Base-by-base conservation (phyloP, 768 basidiomycete species). In the Hericium alpestre region DNA sequence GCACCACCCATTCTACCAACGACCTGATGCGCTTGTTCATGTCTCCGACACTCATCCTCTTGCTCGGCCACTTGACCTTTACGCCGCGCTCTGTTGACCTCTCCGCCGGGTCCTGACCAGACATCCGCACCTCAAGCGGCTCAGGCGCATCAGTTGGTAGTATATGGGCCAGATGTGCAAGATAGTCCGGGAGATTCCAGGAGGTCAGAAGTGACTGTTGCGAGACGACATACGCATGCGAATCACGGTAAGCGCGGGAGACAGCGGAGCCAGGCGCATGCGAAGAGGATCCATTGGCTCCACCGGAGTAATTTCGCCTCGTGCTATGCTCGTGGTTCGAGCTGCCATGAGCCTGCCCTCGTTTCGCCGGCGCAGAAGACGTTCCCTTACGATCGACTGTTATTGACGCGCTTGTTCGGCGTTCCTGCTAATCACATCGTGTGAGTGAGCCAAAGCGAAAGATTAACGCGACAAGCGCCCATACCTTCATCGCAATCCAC, bases 21-120 rank as follows among this genome's bases (percentile, higher is more conserved):
- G 86, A 82, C 38, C 90, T 78, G 22, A 95, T 90, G 23, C 95
- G 84, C 73, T 96, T 96, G 70, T 92, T 90, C 92, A 98, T 95
- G 69, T 97, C 95, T 18, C 85, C 87, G n/a, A 95, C 86, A 63
- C 93, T 96, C 81, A 86, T 93, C 53, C 95, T 80, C 72, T 94
- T 93, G 62, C 83, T 83, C 1, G 94, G 95, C 87, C 91, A 98
- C 65, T 90, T 87, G 57, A 96, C 86, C 69, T 90, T 87, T 13
- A 90, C 87, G 9, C 88, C 88, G 50, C 89, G 76, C 66, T 91
- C 86, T 67, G 79, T 75, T 9, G 78, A 82, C 62, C 76, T 74
- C 56, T 86, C 84, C n/a, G 76, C 63, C 54, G 79, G 79, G 53
- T 80, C 83, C 9, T 73, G 60, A 13, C 75, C 78, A 12, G 72